Evolutionary conservation across 495 filamentous ascomycete species (phyloP).

Genomic region (Lasiosphaeria hispida): DNA sequence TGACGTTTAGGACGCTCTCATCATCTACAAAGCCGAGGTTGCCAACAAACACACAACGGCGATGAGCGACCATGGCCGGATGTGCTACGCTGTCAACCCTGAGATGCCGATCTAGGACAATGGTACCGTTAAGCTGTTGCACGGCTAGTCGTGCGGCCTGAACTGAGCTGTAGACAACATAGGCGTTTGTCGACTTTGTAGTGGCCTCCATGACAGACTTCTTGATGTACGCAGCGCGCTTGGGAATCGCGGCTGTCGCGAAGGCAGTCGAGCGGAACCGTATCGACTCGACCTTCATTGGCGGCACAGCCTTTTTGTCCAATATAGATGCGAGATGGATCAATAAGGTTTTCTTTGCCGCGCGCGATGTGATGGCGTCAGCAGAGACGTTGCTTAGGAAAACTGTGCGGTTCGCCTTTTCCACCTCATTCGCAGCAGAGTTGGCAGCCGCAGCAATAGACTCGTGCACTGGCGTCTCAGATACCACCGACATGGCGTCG

Average conservation of each 20-base stretch:
- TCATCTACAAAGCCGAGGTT: constrained; percentile 95
- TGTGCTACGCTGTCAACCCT: constrained; percentile 88
- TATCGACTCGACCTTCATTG: constrained; percentile 79
- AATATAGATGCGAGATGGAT: constrained; percentile 59
- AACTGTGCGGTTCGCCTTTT: constrained; percentile 86
- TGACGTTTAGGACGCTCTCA: constrained; percentile 61
- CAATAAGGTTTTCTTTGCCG: constrained; percentile 71
- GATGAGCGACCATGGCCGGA: constrained; percentile 75
- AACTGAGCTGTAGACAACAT: constrained; percentile 77
- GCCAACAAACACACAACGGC: constrained; percentile 92
- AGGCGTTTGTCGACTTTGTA: constrained; percentile 91
- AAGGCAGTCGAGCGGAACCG: constrained; percentile 93
- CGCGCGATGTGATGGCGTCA: constrained; percentile 74
- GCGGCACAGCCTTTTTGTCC: constrained; percentile 39
- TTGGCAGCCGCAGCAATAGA: constrained; percentile 46
- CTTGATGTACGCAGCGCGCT: constrained; percentile 83
- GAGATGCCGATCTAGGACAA: constrained; percentile 84
- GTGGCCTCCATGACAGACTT: constrained; percentile 82
- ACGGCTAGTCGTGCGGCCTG: constrained; percentile 73
- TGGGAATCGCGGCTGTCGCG: constrained; percentile 69
- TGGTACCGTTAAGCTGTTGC: constrained; percentile 73
- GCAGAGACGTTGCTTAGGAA: constrained; percentile 91
- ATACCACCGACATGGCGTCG: constrained; percentile 29
- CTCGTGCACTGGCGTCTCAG: constrained; percentile 46
- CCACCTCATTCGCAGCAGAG: constrained; percentile 55